A percentile compares a stretch with the other conserved stretches of the same genome.
Conservation (phyloP, 345 rosid genomes). For the sweet orange (Citrus sinensis) region DNA sequence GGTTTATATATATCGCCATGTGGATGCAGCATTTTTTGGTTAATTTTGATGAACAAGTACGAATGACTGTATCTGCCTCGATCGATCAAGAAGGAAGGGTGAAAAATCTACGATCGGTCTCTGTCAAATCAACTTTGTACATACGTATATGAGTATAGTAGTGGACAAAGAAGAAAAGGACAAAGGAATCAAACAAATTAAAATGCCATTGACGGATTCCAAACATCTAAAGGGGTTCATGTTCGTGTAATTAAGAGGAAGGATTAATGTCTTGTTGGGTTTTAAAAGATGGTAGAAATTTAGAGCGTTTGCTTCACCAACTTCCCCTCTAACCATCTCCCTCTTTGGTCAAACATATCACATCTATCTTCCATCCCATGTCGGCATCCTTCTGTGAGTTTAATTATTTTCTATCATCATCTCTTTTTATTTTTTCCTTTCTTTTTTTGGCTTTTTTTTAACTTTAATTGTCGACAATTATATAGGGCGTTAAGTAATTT, state of each 20-base stretch:
- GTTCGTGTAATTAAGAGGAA: background rate
- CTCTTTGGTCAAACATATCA: constrained; percentile 33
- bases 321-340: constrained; percentile 43
- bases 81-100: background rate
- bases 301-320: constrained; percentile 41
- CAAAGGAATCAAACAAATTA: constrained; percentile 5
- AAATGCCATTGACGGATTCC: constrained; percentile 18
- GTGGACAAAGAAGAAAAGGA: constrained; percentile 24
- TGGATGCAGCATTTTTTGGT: background rate
- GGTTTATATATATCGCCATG: background rate
- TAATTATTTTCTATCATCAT: background rate
- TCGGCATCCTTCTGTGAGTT: constrained; percentile 16
- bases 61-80: background rate
- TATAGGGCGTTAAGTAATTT: too few relatives aligned
- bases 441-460: too few relatives aligned
- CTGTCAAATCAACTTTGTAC: background rate
- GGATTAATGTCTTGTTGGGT: background rate
- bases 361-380: constrained; percentile 5
- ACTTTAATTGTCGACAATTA: too few relatives aligned
- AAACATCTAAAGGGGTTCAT: background rate
- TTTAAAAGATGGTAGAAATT: constrained; percentile 26
- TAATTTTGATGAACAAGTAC: background rate
- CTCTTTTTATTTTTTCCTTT: too few relatives aligned
- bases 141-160: too few relatives aligned
- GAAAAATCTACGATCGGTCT: background rate